These are phyloP conservation scores for Hippophae rhamnoides DNA, from an alignment of 306 rosid genomes.

Conservation along the genomic window DNA sequence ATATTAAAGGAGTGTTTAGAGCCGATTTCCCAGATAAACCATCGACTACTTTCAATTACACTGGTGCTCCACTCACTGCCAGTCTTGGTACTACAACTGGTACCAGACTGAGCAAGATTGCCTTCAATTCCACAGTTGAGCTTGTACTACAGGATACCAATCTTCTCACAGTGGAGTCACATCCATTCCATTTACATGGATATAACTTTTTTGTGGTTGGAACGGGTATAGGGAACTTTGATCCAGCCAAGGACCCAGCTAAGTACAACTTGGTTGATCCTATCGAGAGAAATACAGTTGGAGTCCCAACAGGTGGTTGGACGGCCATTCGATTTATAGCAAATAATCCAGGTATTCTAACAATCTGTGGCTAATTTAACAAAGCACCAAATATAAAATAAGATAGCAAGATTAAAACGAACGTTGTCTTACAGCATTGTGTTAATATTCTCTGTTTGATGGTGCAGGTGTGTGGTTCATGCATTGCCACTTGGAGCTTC, in stretches of 20 bases:
- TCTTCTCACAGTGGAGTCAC: conserved; percentile 61
- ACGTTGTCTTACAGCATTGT: neutral
- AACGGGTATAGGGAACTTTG: conserved; percentile 62
- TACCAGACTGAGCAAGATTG: conserved; percentile 56
- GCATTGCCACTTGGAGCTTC: conserved; percentile 79
- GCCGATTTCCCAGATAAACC: conserved; percentile 73
- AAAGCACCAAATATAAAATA: neutral
- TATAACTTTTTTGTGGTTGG: conserved; percentile 64
- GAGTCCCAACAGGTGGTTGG: conserved; percentile 84
- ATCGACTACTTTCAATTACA: conserved; percentile 48
- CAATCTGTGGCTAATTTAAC: neutral
- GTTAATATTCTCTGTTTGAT: conserved; percentile 5
- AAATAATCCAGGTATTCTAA: conserved; percentile 58
- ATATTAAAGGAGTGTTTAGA: conserved; percentile 53
- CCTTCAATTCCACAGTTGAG: conserved; percentile 64
- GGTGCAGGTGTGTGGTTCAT: conserved; percentile 70
- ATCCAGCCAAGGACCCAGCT: conserved; percentile 61
- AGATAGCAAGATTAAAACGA: neutral
- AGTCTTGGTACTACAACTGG: conserved; percentile 46
- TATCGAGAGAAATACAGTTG: conserved; percentile 66
- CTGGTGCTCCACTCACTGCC: conserved; percentile 54
- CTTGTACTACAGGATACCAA: conserved; percentile 63
- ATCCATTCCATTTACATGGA: conserved; percentile 74
- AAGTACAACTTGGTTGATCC: conserved; percentile 70
- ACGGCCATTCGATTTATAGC: conserved; percentile 63